Evolutionary conservation across 2,329 filamentous ascomycete species (phyloP), one percentile per base, ranked within the genome.

Genomic region (Diaporthe sp.): DNA sequence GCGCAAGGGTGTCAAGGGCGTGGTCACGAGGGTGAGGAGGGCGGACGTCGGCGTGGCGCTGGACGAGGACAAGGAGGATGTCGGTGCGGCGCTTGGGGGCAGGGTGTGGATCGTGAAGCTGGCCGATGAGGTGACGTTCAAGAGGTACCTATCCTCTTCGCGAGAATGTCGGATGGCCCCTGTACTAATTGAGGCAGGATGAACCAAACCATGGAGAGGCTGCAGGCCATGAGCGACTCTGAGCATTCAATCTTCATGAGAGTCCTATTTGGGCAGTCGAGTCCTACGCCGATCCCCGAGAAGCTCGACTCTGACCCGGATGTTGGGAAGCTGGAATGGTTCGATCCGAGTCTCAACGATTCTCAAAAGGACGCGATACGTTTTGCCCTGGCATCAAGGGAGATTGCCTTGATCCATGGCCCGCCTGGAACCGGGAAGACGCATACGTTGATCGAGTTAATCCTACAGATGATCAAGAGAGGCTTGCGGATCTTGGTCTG

Each of bases 351-450:
- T 22, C 84, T 94, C 31, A 93, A 94, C 79, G 89, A 91, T 17
- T 92, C 90, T 17, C 92, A 94, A 80, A 93, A 92, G 79, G 90
- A 92, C 74, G 92, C 92, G 22, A 91, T 94, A 75, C 85, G 91
- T n/a, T 99, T 98, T 81, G 95, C 96, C 0, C 86, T 99, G 72
- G 93, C 93, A 9, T 94, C 94, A 1, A 89, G 89, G 72, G 95
- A 98, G 80, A 90, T 98, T 39, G 94, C 95, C 3, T 87, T 98
- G 75, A 98, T 99, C 72, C 97, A 99, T 82, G 97, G 97, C 0
- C 97, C 97, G 0, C 97, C 97, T 0, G 97, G 97, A 1, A 99
- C 97, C 0, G 97, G 97, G 67, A 99, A 99, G 84, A 99, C 97
- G 0, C 96, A 98, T 82, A 98, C 97, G 0, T 86, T 99, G 53